Base-by-base conservation (phyloP, 2,329 filamentous ascomycete genomes). In the Magnaporthiopsis rhizophila region DNA sequence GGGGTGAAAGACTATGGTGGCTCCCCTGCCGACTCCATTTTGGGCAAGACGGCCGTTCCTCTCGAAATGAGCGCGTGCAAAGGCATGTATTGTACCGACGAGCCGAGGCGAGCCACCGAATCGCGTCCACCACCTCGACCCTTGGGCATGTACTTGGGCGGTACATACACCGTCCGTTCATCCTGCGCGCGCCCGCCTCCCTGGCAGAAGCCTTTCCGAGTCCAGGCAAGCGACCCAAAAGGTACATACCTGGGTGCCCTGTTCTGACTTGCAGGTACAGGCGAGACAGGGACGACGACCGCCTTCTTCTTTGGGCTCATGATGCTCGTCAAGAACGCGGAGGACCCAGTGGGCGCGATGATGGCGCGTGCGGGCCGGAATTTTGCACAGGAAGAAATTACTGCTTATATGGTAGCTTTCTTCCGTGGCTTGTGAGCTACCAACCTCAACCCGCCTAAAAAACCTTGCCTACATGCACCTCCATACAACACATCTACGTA, bases 41-140 rank as follows among this genome's bases (percentile, higher is more conserved):
- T 62, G 36, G 60, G 36, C 34, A 62, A 50, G 38, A 62, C 26
- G 60, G 50, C 60, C 60, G 60, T 50, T 45, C 45, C 21, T 53
- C n/a, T 53, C n/a, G 45, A 53, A 53, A 53, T 53, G 45, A 53
- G 45, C 21, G 45, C 45, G 45, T 53, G 45, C 45, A n/a, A 24
- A 24, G 45, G 45, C 45, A 53, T 53, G 45, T 53, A 24, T 53
- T n/a, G 36, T 26, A 62, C n/a, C 38, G 21, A 38, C 60, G 60
- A 28, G 18, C 34, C 28, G 38, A 53, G 38, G 45, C 13, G 60
- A 62, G 59, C 59, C 60, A 62, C 60, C 60, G 60, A 62, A 62
- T 50, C 60, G 60, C 60, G 60, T 62, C 60, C 60, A 62, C 60
- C 45, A 6, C 45, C 45, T 53, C 18, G 45, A 53, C n/a, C 45